These are phyloP conservation scores for Phytophthora vignae DNA, from an alignment of 352 stramenopile genomes.

Conservation along the genomic window DNA sequence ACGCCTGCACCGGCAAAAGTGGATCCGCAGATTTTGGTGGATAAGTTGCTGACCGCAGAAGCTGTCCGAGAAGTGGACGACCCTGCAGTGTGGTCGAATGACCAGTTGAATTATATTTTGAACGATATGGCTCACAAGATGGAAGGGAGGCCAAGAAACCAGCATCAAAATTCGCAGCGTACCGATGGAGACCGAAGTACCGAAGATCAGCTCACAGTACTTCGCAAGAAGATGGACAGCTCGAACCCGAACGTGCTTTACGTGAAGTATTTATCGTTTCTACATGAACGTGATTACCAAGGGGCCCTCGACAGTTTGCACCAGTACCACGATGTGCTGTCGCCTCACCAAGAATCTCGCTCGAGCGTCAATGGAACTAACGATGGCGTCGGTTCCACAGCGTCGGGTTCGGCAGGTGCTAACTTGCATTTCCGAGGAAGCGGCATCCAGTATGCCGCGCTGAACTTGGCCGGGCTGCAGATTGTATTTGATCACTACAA, in stretches of 20 bases:
- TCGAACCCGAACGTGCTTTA: slow-evolving; percentile 77
- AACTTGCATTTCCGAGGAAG: slow-evolving; percentile 63
- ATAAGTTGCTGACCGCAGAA: slow-evolving; percentile 17
- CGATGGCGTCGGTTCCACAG: slow-evolving; percentile 24
- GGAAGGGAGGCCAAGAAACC: slow-evolving; percentile 32
- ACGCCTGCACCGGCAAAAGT: slow-evolving; percentile 20
- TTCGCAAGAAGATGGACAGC: slow-evolving; percentile 36
- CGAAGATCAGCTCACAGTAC: slow-evolving; percentile 28
- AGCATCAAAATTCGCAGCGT: background rate
- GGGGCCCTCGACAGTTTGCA: slow-evolving; percentile 92
- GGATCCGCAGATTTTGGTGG: slow-evolving; percentile 11
- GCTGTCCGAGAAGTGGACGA: slow-evolving; percentile 40
- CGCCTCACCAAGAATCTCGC: slow-evolving; percentile 51
- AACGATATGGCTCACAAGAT: slow-evolving; percentile 49
- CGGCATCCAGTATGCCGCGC: slow-evolving; percentile 90
- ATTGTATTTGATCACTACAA: slow-evolving; percentile 85
- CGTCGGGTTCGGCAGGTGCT: slow-evolving; percentile 2
- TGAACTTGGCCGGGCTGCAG: slow-evolving; percentile 91
- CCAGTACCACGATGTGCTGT: slow-evolving; percentile 93
- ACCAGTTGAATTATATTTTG: slow-evolving; percentile 69
- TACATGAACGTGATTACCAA: slow-evolving; percentile 86
- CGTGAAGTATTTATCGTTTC: slow-evolving; percentile 86
- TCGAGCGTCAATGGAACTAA: background rate
- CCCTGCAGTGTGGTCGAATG: slow-evolving; percentile 52
- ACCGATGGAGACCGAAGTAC: slow-evolving; percentile 3